Base-by-base conservation (phyloP, 2,329 filamentous ascomycete genomes). In the Claviceps sp. region DNA sequence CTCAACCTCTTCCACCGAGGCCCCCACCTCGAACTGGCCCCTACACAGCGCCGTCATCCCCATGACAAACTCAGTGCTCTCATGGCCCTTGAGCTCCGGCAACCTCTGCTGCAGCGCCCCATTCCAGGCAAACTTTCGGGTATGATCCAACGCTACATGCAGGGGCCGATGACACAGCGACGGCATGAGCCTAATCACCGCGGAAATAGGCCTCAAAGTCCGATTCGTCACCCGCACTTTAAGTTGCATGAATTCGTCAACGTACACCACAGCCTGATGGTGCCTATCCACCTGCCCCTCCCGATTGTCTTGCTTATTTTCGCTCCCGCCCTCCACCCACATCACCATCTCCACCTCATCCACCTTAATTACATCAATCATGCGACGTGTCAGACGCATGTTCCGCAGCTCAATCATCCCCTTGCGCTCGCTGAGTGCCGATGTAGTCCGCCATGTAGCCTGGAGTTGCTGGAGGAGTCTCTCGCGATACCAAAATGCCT, bases 401-500 rank as follows among this genome's bases (percentile, higher is more conserved):
- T 80, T 81, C 43, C 89, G 82, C 4, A 95, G 70, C 62, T 95
- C 88, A 49, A 96, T 77, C 1, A 72, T 73, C 2, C 90, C 90
- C 45, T 71, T 69, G 40, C 84, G 76, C 45, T 69, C 29, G 11
- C 29, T 65, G 0, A 72, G 71, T 1, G 71, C 71, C 1, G 72
- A 71, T 1, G 58, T 71, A 0, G 79, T 80, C 51, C 72, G 78
- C 90, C 90, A 96, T 0, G 75, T 79, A 0, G 84, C 88, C 26
- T 74, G 75, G 9, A 95, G 69, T 43, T 75, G 73, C 54, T 85
- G 82, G 3, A 96, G 75, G 2, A 96, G 76, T 61, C 80, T 82
- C 64, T 95, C 86, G 16, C 89, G 80, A 65, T 88, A 95, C 90
- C 90, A 96, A 64, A 96, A 96, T 0, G 83, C 81, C 68, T 95